Evolutionary conservation across 164 flowering plant genomes (phyloP), one percentile per base, ranked within the genome.

Genomic region (Nymphaea colorata): DNA sequence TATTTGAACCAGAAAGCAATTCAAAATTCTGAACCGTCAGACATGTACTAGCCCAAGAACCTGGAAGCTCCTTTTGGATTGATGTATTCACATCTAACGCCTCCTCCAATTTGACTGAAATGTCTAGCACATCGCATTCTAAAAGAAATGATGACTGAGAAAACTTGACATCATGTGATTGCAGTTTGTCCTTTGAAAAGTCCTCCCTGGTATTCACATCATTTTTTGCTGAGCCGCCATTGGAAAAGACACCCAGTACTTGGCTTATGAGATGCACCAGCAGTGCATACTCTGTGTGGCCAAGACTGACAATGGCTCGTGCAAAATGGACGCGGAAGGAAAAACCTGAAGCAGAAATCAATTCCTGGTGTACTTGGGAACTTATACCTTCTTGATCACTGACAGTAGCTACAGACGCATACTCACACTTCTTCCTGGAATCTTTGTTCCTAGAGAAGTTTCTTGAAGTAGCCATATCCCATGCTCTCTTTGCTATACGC

Each of bases 51-150:
- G 67, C 57, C 99, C 99, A 95, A 36, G 83, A 83, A 42, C 98
- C 98, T 66, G 96, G 85, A 74, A 92, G 92, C 82, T 92, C 97
- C 67, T 69, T 83, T 79, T 86, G 86, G 61, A 85, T 43, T 14
- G 86, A 82, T 66, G 74, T 45, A 69, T 79, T 82, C 17, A 68
- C 62, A 74, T 64, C 74, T 66, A 75, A 82, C 17, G 53, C 72
- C 44, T 61, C 65, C 66, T 86, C 87, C 59, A 80, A 77, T 18
- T 73, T 69, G 59, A 89, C 68, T 63, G 68, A 69, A 75, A 89
- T 44, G 63, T 82, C 83, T 10, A 89, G 25, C 55, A 86, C 76
- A 75, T 83, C 83, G 72, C 87, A 90, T 69, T 87, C 94, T 66
- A 92, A 62, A 70, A 84, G 78, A 6, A 92, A 67, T 65, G 96